A percentile compares a stretch with the other conserved stretches of the same genome.
Evolutionary conservation across 768 basidiomycete genomes (phyloP).

Genomic region (Rhodosporidiobolus sp.): DNA sequence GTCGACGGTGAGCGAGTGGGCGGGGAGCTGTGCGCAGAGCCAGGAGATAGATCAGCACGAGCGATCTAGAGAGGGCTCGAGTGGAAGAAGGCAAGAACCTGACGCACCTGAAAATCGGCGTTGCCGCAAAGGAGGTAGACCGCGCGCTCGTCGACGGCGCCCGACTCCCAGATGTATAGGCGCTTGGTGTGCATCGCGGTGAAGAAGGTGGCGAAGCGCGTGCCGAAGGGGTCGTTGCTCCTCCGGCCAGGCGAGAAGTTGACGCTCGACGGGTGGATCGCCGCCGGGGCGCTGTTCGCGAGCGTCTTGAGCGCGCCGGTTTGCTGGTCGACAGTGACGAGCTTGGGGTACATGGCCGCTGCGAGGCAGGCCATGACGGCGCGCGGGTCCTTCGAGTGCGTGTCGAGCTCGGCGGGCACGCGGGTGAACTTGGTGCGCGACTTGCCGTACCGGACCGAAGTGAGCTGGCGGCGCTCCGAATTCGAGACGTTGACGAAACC

Average conservation of each 20-base stretch:
- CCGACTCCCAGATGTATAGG: constrained; percentile 81
- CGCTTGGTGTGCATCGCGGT: constrained; percentile 80
- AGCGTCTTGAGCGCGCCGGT: constrained; percentile 71
- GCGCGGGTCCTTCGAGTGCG: constrained; percentile 62
- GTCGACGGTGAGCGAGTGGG: constrained; percentile 72
- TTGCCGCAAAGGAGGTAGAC: constrained; percentile 85
- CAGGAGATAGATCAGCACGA: not conserved
- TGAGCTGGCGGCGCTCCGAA: constrained; percentile 67
- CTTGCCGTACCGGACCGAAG: constrained; percentile 60
- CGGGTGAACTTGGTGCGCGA: constrained; percentile 70
- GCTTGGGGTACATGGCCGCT: constrained; percentile 86
- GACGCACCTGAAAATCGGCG: constrained; percentile 64
- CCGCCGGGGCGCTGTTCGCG: constrained; percentile 70
- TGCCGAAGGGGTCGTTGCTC: constrained; percentile 63
- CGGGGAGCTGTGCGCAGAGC: constrained; percentile 65
- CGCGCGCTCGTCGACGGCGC: constrained; percentile 78
- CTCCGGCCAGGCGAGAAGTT: constrained; percentile 67
- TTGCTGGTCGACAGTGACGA: constrained; percentile 65
- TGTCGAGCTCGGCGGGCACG: constrained; percentile 68
- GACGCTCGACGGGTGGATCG: constrained; percentile 86
- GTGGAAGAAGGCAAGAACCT: constrained; percentile 4
- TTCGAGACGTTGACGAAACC: constrained; percentile 70
- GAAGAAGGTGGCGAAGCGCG: constrained; percentile 52
- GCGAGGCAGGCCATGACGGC: constrained; percentile 77
- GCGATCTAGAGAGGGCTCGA: too few species aligned